A percentile compares a stretch with the other conserved stretches of the same genome.
Conservation (phyloP, 139 green algal genomes). For the Coccomyxa sp. region DNA sequence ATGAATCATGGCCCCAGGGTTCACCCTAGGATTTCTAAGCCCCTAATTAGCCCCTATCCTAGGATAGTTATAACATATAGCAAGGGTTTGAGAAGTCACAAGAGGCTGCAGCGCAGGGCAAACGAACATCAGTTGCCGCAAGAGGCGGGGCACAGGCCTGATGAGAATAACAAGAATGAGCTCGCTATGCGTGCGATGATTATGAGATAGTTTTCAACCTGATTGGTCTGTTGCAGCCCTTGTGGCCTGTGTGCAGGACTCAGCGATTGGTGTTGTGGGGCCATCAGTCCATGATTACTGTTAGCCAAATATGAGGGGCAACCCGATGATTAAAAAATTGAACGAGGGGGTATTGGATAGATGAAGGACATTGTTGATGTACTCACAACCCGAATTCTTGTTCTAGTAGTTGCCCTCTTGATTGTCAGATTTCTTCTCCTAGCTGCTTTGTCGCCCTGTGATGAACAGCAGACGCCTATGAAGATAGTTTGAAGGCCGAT, state of each 20-base stretch:
- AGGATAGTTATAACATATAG: neutral
- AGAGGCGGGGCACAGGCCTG: neutral
- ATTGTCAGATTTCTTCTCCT: too few species aligned
- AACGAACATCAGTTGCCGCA: neutral
- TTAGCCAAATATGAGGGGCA: neutral
- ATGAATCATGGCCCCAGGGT: neutral
- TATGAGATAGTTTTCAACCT: neutral
- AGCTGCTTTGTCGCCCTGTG: neutral
- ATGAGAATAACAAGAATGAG: neutral
- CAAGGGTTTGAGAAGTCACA: neutral
- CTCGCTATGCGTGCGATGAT: neutral
- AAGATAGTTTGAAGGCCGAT: neutral
- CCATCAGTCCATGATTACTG: neutral
- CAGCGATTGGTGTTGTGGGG: neutral
- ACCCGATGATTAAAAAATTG: neutral
- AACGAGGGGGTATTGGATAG: neutral
- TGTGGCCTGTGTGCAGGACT: neutral
- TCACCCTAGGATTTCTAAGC: neutral
- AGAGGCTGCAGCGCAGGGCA: neutral
- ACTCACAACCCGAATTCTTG: neutral
- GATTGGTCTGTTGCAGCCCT: neutral
- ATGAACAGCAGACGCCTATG: neutral
- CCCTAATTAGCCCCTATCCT: neutral
- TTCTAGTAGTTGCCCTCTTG: too few species aligned
- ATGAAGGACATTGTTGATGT: neutral